A percentile compares a stretch with the other conserved stretches of the same genome.
phyloP scores from a whole-genome alignment of 495 filamentous ascomycete genomes.

The Viridothelium virens region DNA sequence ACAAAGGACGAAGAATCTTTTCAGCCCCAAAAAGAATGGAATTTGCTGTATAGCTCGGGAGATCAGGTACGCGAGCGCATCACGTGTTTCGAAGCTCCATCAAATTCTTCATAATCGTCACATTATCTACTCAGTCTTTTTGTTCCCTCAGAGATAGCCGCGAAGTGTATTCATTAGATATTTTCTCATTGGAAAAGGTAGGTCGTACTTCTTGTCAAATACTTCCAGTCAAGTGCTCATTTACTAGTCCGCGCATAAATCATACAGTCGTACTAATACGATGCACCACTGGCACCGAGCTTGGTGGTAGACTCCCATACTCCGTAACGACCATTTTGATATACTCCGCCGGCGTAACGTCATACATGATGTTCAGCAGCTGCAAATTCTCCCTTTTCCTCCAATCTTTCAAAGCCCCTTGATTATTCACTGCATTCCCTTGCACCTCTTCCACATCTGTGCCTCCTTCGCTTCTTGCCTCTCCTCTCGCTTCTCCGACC shows the following conservation, averaged over 20 bases:
- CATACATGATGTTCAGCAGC: conserved; percentile 79
- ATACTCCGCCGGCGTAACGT: conserved; percentile 85
- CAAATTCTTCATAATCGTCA: too few species aligned
- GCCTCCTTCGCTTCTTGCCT: conserved; percentile 30
- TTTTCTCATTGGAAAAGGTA: too few species aligned
- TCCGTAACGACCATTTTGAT: conserved; percentile 87
- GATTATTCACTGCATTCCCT: conserved; percentile 15
- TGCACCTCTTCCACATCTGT: conserved; percentile 28
- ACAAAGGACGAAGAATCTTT: too few species aligned
- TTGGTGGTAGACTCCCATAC: conserved; percentile 78
- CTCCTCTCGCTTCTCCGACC: conserved; percentile 36
- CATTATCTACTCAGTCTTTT: too few species aligned
- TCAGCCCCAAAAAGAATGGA: too few species aligned
- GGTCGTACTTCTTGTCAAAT: background rate
- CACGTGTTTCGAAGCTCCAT: too few species aligned
- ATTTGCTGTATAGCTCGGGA: too few species aligned
- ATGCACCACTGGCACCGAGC: conserved; percentile 61
- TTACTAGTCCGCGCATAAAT: background rate
- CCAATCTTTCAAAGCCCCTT: conserved; percentile 46
- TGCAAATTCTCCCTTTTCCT: conserved; percentile 55
- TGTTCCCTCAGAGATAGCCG: too few species aligned
- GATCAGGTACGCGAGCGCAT: too few species aligned
- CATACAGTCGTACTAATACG: conserved; percentile 38
- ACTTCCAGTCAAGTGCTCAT: background rate
- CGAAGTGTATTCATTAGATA: too few species aligned